phyloP scores from a whole-genome alignment of 345 rosid species.

The Clausena lansium region DNA sequence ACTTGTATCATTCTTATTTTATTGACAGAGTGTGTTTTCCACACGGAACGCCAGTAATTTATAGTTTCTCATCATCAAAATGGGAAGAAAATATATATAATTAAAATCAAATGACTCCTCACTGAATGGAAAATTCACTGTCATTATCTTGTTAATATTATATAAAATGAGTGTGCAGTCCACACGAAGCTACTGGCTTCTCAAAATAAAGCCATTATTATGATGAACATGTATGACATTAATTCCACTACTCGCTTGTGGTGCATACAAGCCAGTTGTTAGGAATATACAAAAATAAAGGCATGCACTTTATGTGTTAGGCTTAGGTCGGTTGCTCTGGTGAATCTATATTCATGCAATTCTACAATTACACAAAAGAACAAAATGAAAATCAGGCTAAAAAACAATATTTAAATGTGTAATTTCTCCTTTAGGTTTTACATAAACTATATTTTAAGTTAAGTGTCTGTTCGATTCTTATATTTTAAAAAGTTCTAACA shows the following conservation, averaged over 20 bases:
- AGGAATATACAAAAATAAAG: neutral
- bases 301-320: neutral
- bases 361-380: too few relatives aligned
- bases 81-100: neutral
- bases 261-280: neutral
- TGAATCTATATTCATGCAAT: too few relatives aligned
- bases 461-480: too few relatives aligned
- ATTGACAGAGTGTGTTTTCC: neutral
- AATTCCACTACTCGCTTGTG: neutral
- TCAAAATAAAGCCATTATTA: neutral
- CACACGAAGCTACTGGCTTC: slow-evolving; percentile 16
- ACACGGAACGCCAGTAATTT: neutral
- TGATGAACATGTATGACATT: neutral
- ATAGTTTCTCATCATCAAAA: neutral
- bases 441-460: too few relatives aligned
- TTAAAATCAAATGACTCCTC: neutral
- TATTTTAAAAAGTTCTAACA: too few relatives aligned
- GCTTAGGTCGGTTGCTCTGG: neutral
- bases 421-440: too few relatives aligned
- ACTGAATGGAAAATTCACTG: neutral
- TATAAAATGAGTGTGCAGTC: slow-evolving; percentile 1
- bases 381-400: too few relatives aligned
- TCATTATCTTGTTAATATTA: neutral
- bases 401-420: too few relatives aligned
- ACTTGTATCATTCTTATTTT: neutral